These are phyloP conservation scores for Alternaria gansuensis DNA, from an alignment of 2,329 filamentous ascomycete species.

Conservation along the genomic window DNA sequence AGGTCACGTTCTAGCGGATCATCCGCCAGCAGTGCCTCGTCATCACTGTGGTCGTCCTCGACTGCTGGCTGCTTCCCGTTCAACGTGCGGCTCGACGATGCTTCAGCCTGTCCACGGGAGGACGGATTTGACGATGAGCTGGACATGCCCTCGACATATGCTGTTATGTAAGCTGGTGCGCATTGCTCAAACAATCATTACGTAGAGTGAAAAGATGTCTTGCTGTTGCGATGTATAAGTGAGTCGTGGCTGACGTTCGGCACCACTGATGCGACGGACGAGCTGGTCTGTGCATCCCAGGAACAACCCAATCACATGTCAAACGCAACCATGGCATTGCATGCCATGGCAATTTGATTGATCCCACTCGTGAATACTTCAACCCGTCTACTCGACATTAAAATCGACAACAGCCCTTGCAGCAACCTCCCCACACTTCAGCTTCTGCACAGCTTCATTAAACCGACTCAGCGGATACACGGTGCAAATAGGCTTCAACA, in stretches of 20 bases:
- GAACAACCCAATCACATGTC: constrained; percentile 11
- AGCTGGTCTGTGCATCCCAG: constrained; percentile 23
- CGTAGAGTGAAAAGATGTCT: constrained; percentile 13
- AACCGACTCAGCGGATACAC: constrained; percentile 59
- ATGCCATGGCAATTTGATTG: background rate
- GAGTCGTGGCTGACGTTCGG: constrained; percentile 29
- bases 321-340: constrained; percentile 1
- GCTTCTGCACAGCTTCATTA: constrained; percentile 61
- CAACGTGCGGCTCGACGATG: constrained; percentile 56
- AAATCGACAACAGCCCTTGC: constrained; percentile 65
- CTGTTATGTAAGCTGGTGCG: constrained; percentile 26
- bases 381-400: constrained; percentile 50
- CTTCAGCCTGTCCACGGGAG: constrained; percentile 52
- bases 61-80: constrained; percentile 48
- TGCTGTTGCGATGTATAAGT: background rate
- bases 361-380: no score
- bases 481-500: constrained; percentile 61
- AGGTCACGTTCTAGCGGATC: constrained; percentile 65
- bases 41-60: constrained; percentile 58
- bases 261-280: constrained; percentile 25
- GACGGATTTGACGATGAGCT: constrained; percentile 50
- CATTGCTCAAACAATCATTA: constrained; percentile 44
- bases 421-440: constrained; percentile 61
- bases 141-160: constrained; percentile 52
- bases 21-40: constrained; percentile 61